These are phyloP conservation scores for Fusarium bulbicola DNA, from an alignment of 2,329 filamentous ascomycete species.

Conservation along the genomic window DNA sequence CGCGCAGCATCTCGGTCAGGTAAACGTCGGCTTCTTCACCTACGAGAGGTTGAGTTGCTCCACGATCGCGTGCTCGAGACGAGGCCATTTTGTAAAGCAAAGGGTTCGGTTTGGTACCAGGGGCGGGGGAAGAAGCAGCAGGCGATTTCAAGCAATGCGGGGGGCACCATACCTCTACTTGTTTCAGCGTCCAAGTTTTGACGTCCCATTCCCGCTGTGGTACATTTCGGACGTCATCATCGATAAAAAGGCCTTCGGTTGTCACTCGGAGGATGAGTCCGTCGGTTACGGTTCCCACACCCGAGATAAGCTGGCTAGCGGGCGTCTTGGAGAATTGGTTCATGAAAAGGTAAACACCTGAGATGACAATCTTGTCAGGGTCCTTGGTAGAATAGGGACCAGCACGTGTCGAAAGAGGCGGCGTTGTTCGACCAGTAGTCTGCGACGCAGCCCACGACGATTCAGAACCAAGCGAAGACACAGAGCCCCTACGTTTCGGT, in stretches of 20 bases:
- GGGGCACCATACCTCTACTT: slow-evolving; percentile 87
- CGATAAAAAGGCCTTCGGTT: slow-evolving; percentile 94
- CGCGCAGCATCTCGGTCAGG: slow-evolving; percentile 67
- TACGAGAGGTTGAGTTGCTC: slow-evolving; percentile 61
- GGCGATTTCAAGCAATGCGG: slow-evolving; percentile 65
- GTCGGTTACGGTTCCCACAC: slow-evolving; percentile 86
- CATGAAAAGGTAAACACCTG: slow-evolving; percentile 91
- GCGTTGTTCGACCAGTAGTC: slow-evolving; percentile 83
- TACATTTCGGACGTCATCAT: slow-evolving; percentile 90
- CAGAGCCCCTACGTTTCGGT: slow-evolving; percentile 67
- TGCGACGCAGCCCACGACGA: slow-evolving; percentile 87
- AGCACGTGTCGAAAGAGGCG: slow-evolving; percentile 79
- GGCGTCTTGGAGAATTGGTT: slow-evolving; percentile 90
- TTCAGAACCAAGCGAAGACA: slow-evolving; percentile 77
- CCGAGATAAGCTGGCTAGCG: slow-evolving; percentile 86
- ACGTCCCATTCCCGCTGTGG: slow-evolving; percentile 99
- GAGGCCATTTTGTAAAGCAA: slow-evolving; percentile 59
- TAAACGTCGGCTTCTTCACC: slow-evolving; percentile 74
- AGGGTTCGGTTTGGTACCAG: slow-evolving; percentile 51
- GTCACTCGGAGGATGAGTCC: slow-evolving; percentile 91
- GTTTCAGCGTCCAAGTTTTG: slow-evolving; percentile 96
- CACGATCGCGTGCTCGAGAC: slow-evolving; percentile 58
- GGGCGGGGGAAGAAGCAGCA: slow-evolving; percentile 53
- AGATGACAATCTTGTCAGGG: slow-evolving; percentile 95
- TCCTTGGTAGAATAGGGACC: slow-evolving; percentile 87